Evolutionary conservation across 768 basidiomycete genomes (phyloP), one percentile per base, ranked within the genome.

Genomic region (Calocera cornea): DNA sequence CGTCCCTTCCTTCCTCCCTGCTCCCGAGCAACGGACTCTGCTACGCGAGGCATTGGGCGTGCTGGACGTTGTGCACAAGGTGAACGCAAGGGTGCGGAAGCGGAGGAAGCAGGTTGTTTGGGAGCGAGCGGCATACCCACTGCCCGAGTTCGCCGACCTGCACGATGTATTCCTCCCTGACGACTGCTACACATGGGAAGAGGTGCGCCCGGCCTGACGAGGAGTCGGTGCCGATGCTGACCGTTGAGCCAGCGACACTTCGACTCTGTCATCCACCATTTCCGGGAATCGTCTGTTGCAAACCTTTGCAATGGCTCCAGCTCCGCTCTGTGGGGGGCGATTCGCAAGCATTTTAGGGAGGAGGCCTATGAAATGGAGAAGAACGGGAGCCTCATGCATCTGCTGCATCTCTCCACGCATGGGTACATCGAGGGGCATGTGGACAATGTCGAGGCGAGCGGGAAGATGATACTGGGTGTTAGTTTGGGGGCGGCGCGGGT

Each of bases 391-490:
- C n/a, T 67, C 50, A 75, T 76, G 24, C 79, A 80, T 65, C 70
- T 76, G 5, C 71, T 80, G 12, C 79, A 80, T 67, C 76, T 80
- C 10, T 72, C 76, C 0, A 72, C 74, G 0, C n/a, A 69, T 1
- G 79, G 78, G n/a, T 67, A 74, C 50, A 80, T 80, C 67, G 66
- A 73, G 12, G 74, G 73, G 5, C 79, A 80, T 69, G 78, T 80
- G 47, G 79, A 80, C 69, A 77, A 77, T 68, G 69, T 79, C 41
- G 73, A 78, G 44, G 76, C 77, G 2, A 77, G 75, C 47, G 79
- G 78, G 0, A 72, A 70, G 5, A 70, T 76, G 3, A 78, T 80
- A 38, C 71, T 77, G 44, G 78, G 78, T 2, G 71, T 78, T 1
- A 75, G 74, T 3, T 69, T 80, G 1, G 79, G 79, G 8, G 73